These are phyloP conservation scores for Ophiognomonia clavigignenti-juglandacearum DNA, from an alignment of 2,329 filamentous ascomycete species.

Conservation along the genomic window DNA sequence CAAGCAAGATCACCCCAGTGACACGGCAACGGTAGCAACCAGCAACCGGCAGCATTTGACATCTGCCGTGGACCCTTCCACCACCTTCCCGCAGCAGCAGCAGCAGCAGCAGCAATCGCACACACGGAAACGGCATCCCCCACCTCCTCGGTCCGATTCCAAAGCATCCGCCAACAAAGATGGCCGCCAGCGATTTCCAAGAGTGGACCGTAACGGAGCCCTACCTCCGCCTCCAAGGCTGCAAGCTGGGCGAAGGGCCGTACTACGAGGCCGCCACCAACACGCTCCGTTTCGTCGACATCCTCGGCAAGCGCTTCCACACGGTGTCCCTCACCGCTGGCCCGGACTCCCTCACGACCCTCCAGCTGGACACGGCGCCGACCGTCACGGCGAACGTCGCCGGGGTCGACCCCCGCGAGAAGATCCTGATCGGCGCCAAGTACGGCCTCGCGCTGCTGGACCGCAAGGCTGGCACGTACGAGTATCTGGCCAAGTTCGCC, in stretches of 20 bases:
- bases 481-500: constrained; percentile 47
- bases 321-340: constrained; percentile 62
- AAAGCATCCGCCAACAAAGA: constrained; percentile 17
- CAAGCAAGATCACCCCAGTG: constrained; percentile 6
- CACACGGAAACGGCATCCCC: not conserved
- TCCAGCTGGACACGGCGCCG: constrained; percentile 49
- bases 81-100: not conserved
- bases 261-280: constrained; percentile 65
- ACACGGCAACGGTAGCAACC: constrained; percentile 15
- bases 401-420: constrained; percentile 53
- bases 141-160: too few species aligned
- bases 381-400: constrained; percentile 77
- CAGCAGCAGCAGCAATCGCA: not conserved
- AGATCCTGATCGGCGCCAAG: constrained; percentile 76
- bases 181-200: constrained; percentile 33
- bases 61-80: constrained; percentile 15
- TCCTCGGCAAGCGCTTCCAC: constrained; percentile 72
- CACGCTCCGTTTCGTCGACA: constrained; percentile 74
- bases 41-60: constrained; percentile 9
- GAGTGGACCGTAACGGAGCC: constrained; percentile 48
- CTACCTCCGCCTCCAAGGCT: constrained; percentile 59
- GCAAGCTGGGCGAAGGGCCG: constrained; percentile 67
- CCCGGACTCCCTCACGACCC: constrained; percentile 57
- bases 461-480: constrained; percentile 49
- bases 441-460: constrained; percentile 76